phyloP scores from a whole-genome alignment of 352 stramenopile species.

The Pythium guiyangense region DNA sequence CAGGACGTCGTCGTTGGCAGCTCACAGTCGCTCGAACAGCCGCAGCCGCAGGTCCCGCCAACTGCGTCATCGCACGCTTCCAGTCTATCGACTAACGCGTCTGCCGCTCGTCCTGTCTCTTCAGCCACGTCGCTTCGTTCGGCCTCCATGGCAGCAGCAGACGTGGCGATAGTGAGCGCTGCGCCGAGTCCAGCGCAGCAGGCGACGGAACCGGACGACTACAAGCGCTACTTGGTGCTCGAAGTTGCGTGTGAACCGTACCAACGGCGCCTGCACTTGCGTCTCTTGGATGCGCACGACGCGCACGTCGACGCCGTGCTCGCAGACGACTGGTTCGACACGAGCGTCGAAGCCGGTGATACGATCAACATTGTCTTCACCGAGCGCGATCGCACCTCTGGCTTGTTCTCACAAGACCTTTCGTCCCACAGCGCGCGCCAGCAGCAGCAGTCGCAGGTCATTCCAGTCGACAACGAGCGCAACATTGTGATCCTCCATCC shows the following conservation, averaged over 20 bases:
- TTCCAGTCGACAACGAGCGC: slow-evolving; percentile 48
- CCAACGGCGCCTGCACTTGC: slow-evolving; percentile 47
- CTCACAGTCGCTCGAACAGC: not conserved
- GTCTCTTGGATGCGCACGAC: slow-evolving; percentile 66
- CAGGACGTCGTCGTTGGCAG: slow-evolving; percentile 2
- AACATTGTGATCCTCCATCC: slow-evolving; percentile 69
- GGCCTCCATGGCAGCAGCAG: too few relatives aligned
- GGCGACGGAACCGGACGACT: slow-evolving; percentile 21
- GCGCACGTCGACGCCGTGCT: slow-evolving; percentile 52
- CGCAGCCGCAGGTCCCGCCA: too few relatives aligned
- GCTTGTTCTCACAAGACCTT: slow-evolving; percentile 37
- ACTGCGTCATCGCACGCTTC: too few relatives aligned
- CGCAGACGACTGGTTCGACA: slow-evolving; percentile 74
- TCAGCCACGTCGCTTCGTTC: not conserved
- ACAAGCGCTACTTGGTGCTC: slow-evolving; percentile 56
- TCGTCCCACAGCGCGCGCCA: slow-evolving; percentile 5
- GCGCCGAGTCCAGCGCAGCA: not conserved
- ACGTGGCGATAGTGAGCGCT: not conserved
- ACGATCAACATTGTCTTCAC: slow-evolving; percentile 80
- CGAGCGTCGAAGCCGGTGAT: slow-evolving; percentile 61
- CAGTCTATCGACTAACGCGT: not conserved
- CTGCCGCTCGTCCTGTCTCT: not conserved
- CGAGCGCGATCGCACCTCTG: slow-evolving; percentile 26
- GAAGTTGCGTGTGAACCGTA: slow-evolving; percentile 53
- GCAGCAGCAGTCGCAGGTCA: slow-evolving; percentile 4